Base-by-base conservation (phyloP, 441 rosid genomes). In the Arabidopsis hybrid region DNA sequence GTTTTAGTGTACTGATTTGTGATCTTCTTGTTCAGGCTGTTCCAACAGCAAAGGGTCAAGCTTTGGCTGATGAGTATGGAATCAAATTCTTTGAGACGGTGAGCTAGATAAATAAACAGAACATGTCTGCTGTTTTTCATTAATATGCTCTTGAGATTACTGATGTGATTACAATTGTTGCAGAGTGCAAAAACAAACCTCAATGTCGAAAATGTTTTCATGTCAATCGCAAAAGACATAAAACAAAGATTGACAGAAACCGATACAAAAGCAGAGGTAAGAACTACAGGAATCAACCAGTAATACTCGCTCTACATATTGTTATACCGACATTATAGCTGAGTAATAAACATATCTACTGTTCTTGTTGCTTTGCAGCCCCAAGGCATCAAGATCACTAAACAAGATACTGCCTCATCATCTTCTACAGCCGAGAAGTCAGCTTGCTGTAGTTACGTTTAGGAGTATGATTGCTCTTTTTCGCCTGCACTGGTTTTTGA, bases 381-480 rank as follows among this genome's bases (percentile, higher is more conserved):
- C 6, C 80, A 72, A 68, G 80, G 82, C 10, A 72, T 84, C 60
- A 84, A 81, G 82, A 84, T 81, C 77, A 84, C 74, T 52, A 81
- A 84, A 74, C 80, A 81, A 46, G 85, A 81, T 55, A 49, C 71
- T n/a, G 80, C 80, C 75, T 79, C 84, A 10, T 74, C 78, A 0
- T 62, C 79, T 39, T 74, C 80, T 55, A 49, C 83, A 64, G 47
- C 79, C 13, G 81, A 79, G 67, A 79, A 70, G 70, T 69, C 83
- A 17, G 82, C 80, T 60, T 83, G 87, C 74, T 83, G 87, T 55
- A 56, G 87, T 58, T 79, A 77, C 58, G 76, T 77, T 55, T 73
- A 78, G 73, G 52, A 62, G 62, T 35, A 17, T 60, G 60, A 60
- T 51, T 18, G n/a, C 63, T 65, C 80, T 77, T 66, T 39, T 59